Conservation (phyloP, 331 rosid species). For the Dryas integrifolia region DNA sequence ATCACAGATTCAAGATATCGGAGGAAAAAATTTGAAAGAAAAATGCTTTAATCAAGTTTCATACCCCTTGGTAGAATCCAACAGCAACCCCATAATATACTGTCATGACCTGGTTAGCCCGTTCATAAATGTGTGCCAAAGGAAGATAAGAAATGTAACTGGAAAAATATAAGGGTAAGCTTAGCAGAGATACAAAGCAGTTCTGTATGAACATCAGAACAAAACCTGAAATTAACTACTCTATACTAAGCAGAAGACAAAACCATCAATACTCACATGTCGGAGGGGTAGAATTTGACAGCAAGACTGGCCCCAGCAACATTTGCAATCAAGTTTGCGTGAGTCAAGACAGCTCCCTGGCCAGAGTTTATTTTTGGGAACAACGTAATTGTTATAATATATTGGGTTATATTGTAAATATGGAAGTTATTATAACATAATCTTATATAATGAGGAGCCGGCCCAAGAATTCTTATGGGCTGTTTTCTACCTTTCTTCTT, state of each 20-base stretch:
- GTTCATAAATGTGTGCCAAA: conserved; percentile 95
- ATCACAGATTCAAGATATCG: background rate
- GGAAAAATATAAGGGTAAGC: conserved; percentile 34
- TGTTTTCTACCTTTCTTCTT: background rate
- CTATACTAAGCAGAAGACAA: conserved; percentile 13
- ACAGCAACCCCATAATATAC: conserved; percentile 77
- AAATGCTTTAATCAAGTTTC: conserved; percentile 26
- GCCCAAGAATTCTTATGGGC: background rate
- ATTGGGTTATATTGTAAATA: background rate
- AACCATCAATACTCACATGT: conserved; percentile 58
- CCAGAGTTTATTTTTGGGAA: conserved; percentile 34
- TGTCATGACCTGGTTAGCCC: conserved; percentile 67
- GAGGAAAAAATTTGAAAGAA: background rate
- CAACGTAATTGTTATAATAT: background rate
- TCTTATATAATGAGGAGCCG: background rate
- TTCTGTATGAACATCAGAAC: conserved; percentile 16
- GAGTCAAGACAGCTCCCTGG: conserved; percentile 91
- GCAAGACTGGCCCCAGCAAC: conserved; percentile 64
- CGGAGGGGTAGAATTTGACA: conserved; percentile 65
- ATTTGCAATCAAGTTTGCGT: conserved; percentile 82
- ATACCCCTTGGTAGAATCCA: conserved; percentile 98
- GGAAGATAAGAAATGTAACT: conserved; percentile 97
- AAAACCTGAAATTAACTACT: conserved; percentile 8
- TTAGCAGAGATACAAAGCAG: conserved; percentile 22
- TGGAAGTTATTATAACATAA: background rate